Percentiles rank a stretch among this genome's conserved stretches.
These are phyloP conservation scores for Lasiodiplodia hormozganensis DNA, from an alignment of 2,329 filamentous ascomycete genomes.

Conservation along the genomic window DNA sequence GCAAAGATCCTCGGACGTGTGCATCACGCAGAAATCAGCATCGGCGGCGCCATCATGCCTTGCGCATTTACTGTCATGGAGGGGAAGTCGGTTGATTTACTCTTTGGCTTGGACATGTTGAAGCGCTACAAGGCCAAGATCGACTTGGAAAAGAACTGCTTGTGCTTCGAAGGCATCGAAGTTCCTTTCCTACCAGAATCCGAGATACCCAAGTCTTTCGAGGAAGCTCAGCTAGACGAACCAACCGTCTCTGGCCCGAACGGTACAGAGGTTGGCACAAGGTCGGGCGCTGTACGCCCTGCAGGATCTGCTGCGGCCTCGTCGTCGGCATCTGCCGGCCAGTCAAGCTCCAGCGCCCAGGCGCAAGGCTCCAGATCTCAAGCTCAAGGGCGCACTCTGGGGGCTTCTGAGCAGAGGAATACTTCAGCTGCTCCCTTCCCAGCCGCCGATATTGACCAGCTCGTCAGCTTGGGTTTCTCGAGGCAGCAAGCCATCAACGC, in stretches of 20 bases:
- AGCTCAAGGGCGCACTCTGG: constrained; percentile 42
- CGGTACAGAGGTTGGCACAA: constrained; percentile 86
- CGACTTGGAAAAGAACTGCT: constrained; percentile 81
- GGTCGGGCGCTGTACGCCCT: constrained; percentile 76
- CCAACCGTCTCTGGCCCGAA: constrained; percentile 84
- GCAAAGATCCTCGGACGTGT: constrained; percentile 94
- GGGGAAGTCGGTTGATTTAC: constrained; percentile 91
- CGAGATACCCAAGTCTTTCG: constrained; percentile 85
- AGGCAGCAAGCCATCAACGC: constrained; percentile 79
- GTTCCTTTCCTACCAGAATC: constrained; percentile 90
- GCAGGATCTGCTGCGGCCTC: constrained; percentile 49
- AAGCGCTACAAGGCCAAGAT: constrained; percentile 94
- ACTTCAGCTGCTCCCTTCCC: constrained; percentile 49
- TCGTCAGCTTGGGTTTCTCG: constrained; percentile 79
- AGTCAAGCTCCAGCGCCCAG: constrained; percentile 13
- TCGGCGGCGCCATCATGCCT: constrained; percentile 83
- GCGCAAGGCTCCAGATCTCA: constrained; percentile 34
- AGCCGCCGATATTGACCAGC: constrained; percentile 74
- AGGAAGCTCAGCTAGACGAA: constrained; percentile 76
- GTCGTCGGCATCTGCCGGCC: constrained; percentile 29
- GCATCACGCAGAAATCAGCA: constrained; percentile 93
- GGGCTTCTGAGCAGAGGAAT: constrained; percentile 34
- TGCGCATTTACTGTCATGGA: constrained; percentile 99
- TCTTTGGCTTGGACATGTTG: constrained; percentile 95
- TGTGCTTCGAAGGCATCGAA: constrained; percentile 87